These are phyloP conservation scores for Globisporangium camurandrum DNA, from an alignment of 352 stramenopile genomes.

Conservation along the genomic window DNA sequence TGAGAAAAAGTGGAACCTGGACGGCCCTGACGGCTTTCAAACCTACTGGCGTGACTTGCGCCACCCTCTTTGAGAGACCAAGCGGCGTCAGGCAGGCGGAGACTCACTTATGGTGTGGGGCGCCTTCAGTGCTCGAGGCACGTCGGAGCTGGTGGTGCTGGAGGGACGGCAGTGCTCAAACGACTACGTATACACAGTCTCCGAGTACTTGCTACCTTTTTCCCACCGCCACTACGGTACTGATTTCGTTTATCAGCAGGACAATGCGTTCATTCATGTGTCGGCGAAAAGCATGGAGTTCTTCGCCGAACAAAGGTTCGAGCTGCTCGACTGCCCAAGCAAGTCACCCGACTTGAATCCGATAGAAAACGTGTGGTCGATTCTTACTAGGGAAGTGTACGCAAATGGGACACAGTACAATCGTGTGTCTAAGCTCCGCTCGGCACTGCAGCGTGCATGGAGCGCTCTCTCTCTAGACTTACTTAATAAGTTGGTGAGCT, in stretches of 20 bases:
- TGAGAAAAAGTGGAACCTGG: conserved; percentile 17
- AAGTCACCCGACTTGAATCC: conserved; percentile 15
- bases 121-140: conserved; percentile 2
- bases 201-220: conserved; percentile 11
- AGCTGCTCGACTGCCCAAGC: conserved; percentile 10
- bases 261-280: conserved; percentile 14
- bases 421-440: conserved; percentile 1
- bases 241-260: conserved; percentile 13
- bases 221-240: conserved; percentile 4
- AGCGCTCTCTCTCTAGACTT: neutral
- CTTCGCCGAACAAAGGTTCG: conserved; percentile 6
- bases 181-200: conserved; percentile 5
- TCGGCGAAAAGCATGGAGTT: conserved; percentile 6
- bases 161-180: conserved; percentile 4
- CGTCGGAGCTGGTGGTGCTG: conserved; percentile 4
- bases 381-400: conserved; percentile 8
- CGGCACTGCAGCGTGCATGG: neutral
- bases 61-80: neutral
- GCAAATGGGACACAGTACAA: conserved; percentile 8
- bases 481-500: neutral
- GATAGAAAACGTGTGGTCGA: conserved; percentile 13
- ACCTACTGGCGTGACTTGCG: conserved; percentile 10
- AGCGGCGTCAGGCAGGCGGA: conserved; percentile 3
- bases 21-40: conserved; percentile 16
- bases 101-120: conserved; percentile 15